Percentiles rank a stretch among this genome's conserved stretches.
These are phyloP conservation scores for Hypoxylon sp. DNA, from an alignment of 2,329 filamentous ascomycete species.

Conservation along the genomic window DNA sequence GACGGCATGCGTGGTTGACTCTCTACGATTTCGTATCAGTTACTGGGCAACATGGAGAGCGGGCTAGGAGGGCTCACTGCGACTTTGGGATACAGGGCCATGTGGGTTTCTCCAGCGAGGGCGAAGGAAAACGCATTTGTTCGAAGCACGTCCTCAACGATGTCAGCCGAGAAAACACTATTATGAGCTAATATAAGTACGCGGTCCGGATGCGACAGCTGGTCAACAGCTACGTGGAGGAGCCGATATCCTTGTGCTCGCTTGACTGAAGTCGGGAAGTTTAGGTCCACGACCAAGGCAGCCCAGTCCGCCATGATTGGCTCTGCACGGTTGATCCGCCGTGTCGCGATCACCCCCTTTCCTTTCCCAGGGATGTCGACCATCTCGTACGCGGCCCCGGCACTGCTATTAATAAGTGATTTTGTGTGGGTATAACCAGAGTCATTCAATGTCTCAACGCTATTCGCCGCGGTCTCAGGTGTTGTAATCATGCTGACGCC, in stretches of 20 bases:
- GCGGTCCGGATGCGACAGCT: slow-evolving; percentile 48
- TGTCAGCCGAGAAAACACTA: slow-evolving; percentile 46
- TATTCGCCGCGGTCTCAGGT: slow-evolving; percentile 52
- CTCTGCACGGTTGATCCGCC: slow-evolving; percentile 52
- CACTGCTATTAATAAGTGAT: slow-evolving; percentile 12
- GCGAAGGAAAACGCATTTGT: slow-evolving; percentile 54
- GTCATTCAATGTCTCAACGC: slow-evolving; percentile 50
- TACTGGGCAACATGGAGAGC: neutral
- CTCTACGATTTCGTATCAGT: slow-evolving; percentile 40
- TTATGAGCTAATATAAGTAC: slow-evolving; percentile 50
- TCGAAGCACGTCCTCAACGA: slow-evolving; percentile 54
- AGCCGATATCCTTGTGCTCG: slow-evolving; percentile 50
- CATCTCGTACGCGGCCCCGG: slow-evolving; percentile 48
- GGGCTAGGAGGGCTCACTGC: slow-evolving; percentile 33
- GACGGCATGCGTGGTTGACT: slow-evolving; percentile 54
- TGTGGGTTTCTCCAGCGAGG: slow-evolving; percentile 47
- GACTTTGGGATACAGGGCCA: slow-evolving; percentile 47
- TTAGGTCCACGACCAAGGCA: slow-evolving; percentile 49
- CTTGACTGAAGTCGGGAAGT: slow-evolving; percentile 51
- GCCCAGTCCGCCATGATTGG: slow-evolving; percentile 56
- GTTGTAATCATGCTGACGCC: slow-evolving; percentile 55
- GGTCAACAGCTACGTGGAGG: slow-evolving; percentile 49
- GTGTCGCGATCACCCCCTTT: slow-evolving; percentile 53
- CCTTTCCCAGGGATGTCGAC: slow-evolving; percentile 52
- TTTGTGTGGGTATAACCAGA: slow-evolving; percentile 37